Evolutionary conservation across 192 early-diverging fungal species (phyloP).

Genomic region (Backusella macrospora): DNA sequence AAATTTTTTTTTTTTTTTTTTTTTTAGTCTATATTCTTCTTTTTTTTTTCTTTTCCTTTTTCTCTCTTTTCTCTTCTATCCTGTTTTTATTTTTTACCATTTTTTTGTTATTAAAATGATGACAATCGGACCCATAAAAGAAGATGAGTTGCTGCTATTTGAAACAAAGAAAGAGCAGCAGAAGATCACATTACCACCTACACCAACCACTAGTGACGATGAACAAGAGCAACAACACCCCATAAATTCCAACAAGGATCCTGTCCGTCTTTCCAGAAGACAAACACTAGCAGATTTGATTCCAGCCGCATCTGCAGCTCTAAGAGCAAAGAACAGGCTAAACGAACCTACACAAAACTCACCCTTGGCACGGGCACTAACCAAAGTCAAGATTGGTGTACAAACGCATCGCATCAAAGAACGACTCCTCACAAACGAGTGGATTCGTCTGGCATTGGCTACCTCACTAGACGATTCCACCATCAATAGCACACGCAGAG

Average conservation of each 20-base stretch:
- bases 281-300: slow-evolving; percentile 33
- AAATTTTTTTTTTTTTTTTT: slow-evolving; percentile 17
- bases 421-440: slow-evolving; percentile 35
- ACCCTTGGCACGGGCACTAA: slow-evolving; percentile 30
- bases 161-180: not conserved
- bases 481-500: slow-evolving; percentile 17
- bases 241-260: not conserved
- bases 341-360: slow-evolving; percentile 15
- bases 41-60: slow-evolving; percentile 10
- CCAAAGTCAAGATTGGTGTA: slow-evolving; percentile 33
- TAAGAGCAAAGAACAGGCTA: not conserved
- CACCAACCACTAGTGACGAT: slow-evolving; percentile 11
- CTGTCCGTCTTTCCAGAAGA: slow-evolving; percentile 14
- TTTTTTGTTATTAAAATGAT: not conserved
- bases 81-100: not conserved
- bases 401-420: slow-evolving; percentile 36
- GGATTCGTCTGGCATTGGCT: slow-evolving; percentile 37
- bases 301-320: slow-evolving; percentile 32
- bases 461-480: slow-evolving; percentile 29
- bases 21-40: not conserved
- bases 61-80: not conserved
- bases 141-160: not conserved
- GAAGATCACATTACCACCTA: not conserved
- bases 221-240: not conserved
- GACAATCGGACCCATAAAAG: not conserved